Evolutionary conservation across 2,329 filamentous ascomycete species (phyloP).

Genomic region (Ilyonectria destructans): DNA sequence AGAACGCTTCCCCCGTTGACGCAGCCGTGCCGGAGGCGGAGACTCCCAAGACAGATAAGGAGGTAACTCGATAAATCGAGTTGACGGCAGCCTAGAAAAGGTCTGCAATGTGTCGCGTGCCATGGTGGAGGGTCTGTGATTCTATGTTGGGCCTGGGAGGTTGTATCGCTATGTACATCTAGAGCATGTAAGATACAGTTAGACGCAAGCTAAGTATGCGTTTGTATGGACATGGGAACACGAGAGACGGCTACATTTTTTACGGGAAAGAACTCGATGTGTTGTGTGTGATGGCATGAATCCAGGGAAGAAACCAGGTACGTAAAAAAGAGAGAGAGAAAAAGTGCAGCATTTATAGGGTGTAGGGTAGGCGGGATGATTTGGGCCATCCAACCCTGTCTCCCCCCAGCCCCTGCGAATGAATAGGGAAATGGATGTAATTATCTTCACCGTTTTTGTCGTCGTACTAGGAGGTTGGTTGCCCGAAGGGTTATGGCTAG

Average conservation of each 20-base stretch:
- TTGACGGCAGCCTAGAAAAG: background rate
- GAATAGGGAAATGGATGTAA: conserved; percentile 7
- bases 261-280: background rate
- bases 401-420: conserved; percentile 1
- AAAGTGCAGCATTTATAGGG: background rate
- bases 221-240: conserved; percentile 14
- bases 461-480: background rate
- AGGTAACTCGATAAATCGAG: conserved; percentile 35
- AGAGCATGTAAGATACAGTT: conserved; percentile 48
- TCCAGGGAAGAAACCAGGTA: too few relatives aligned
- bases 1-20: conserved; percentile 33
- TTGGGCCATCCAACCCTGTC: background rate
- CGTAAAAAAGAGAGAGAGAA: background rate
- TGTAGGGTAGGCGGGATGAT: conserved; percentile 17
- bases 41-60: conserved; percentile 43
- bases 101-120: background rate
- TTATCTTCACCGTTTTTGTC: conserved; percentile 10
- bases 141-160: background rate
- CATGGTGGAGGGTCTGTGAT: conserved; percentile 5
- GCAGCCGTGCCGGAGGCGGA: conserved; percentile 34
- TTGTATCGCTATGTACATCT: conserved; percentile 46
- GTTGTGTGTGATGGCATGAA: background rate
- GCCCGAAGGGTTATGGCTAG: background rate
- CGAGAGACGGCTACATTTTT: background rate
- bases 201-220: conserved; percentile 33